Percentiles rank a stretch among this genome's conserved stretches.
phyloP scores from a whole-genome alignment of 306 rosid genomes.

The Benincasa hispida region DNA sequence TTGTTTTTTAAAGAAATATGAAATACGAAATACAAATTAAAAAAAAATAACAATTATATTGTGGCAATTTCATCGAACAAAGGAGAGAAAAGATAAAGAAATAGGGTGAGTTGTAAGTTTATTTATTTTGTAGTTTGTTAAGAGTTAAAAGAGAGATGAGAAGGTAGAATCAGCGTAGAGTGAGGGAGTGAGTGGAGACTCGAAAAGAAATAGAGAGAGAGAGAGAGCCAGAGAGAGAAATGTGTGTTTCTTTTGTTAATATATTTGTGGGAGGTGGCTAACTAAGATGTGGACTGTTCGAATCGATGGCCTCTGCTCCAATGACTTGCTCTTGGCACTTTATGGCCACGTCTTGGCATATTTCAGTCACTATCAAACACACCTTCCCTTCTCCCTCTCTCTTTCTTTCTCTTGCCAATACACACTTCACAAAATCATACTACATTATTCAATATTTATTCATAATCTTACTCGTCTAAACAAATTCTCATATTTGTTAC shows the following conservation, averaged over 20 bases:
- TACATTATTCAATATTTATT: too few species aligned
- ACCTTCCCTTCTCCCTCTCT: not conserved
- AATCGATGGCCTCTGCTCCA: constrained; percentile 53
- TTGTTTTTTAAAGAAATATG: too few species aligned
- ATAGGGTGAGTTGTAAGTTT: too few species aligned
- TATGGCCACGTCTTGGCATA: constrained; percentile 13
- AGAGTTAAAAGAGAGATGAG: constrained; percentile 4
- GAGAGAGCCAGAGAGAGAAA: constrained; percentile 5
- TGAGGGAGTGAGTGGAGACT: constrained; percentile 27
- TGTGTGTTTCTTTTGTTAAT: not conserved
- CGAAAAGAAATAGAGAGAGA: constrained; percentile 10
- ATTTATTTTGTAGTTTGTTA: constrained; percentile 7
- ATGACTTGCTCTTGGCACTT: constrained; percentile 20
- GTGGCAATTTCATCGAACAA: too few species aligned
- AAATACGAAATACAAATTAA: too few species aligned
- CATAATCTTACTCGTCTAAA: too few species aligned
- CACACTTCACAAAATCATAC: too few species aligned
- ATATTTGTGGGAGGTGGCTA: not conserved
- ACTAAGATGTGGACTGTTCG: constrained; percentile 54
- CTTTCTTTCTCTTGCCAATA: not conserved
- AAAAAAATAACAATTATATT: too few species aligned
- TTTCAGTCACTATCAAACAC: constrained; percentile 2
- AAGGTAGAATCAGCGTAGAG: constrained; percentile 8
- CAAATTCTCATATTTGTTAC: too few species aligned
- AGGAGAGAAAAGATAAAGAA: too few species aligned